Evolutionary conservation across 1,284 basidiomycete genomes (phyloP).

Genomic region (Naganishia sp.): DNA sequence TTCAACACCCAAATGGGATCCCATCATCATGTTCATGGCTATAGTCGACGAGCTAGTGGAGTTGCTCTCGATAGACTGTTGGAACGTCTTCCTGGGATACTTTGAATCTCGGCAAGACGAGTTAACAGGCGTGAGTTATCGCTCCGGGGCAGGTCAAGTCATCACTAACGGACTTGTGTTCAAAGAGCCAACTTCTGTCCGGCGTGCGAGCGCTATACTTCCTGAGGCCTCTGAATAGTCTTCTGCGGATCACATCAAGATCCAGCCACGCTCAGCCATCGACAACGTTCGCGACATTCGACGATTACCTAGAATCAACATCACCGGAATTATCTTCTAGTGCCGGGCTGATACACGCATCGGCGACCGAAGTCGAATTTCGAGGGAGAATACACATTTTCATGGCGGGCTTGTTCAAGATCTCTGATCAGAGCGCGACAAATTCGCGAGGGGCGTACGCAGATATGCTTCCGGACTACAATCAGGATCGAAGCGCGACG

Average conservation of each 20-base stretch:
- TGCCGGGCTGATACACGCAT: neutral
- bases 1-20: slow-evolving; percentile 21
- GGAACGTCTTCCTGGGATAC: slow-evolving; percentile 24
- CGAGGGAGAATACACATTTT: slow-evolving; percentile 25
- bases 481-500: neutral
- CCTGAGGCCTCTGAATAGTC: slow-evolving; percentile 18
- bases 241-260: slow-evolving; percentile 20
- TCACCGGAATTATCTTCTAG: neutral
- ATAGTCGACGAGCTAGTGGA: slow-evolving; percentile 26
- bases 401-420: slow-evolving; percentile 20
- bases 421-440: slow-evolving; percentile 21
- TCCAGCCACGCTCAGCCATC: slow-evolving; percentile 23
- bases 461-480: slow-evolving; percentile 6
- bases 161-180: neutral
- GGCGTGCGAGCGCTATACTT: slow-evolving; percentile 16
- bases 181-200: slow-evolving; percentile 9
- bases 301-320: slow-evolving; percentile 16
- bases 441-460: slow-evolving; percentile 22
- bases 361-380: slow-evolving; percentile 17
- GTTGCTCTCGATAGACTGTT: slow-evolving; percentile 20
- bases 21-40: slow-evolving; percentile 20
- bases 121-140: neutral
- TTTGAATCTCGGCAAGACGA: slow-evolving; percentile 12
- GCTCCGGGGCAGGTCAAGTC: neutral
- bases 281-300: slow-evolving; percentile 21